Evolutionary conservation across 2,329 filamentous ascomycete genomes (phyloP).

Genomic region (Zasmidium citrigriseum): DNA sequence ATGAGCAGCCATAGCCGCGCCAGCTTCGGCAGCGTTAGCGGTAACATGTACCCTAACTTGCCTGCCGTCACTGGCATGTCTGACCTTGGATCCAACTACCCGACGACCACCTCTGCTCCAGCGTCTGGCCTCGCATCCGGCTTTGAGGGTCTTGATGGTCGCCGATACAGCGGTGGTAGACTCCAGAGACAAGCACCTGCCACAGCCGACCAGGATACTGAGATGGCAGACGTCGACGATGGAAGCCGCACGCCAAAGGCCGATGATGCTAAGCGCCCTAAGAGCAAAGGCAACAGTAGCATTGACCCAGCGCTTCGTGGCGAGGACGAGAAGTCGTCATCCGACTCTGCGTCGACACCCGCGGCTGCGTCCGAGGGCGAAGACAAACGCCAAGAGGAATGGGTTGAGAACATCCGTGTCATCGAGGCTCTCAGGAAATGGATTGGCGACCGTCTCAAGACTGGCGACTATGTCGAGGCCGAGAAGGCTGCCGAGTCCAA

Average conservation of each 20-base stretch:
- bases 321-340: slow-evolving; percentile 30
- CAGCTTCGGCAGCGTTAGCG: slow-evolving; percentile 55
- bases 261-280: slow-evolving; percentile 28
- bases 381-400: slow-evolving; percentile 53
- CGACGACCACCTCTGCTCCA: slow-evolving; percentile 65
- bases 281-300: slow-evolving; percentile 34
- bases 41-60: slow-evolving; percentile 73
- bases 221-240: slow-evolving; percentile 44
- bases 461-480: slow-evolving; percentile 50
- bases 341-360: slow-evolving; percentile 30
- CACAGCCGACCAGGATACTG: slow-evolving; percentile 39
- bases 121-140: slow-evolving; percentile 69
- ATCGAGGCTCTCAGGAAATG: slow-evolving; percentile 61
- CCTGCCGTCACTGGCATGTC: slow-evolving; percentile 69
- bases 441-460: slow-evolving; percentile 57
- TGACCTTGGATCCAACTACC: slow-evolving; percentile 57
- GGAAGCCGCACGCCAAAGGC: slow-evolving; percentile 38
- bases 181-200: slow-evolving; percentile 56
- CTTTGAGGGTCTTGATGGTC: slow-evolving; percentile 62
- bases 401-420: slow-evolving; percentile 66
- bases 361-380: slow-evolving; percentile 37
- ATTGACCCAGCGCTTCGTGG: slow-evolving; percentile 40
- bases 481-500: slow-evolving; percentile 2
- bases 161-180: slow-evolving; percentile 62
- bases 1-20: slow-evolving; percentile 64